Evolutionary conservation across 805 yeast species (phyloP).

Genomic region (Kodamaea kaohsiungensis): DNA sequence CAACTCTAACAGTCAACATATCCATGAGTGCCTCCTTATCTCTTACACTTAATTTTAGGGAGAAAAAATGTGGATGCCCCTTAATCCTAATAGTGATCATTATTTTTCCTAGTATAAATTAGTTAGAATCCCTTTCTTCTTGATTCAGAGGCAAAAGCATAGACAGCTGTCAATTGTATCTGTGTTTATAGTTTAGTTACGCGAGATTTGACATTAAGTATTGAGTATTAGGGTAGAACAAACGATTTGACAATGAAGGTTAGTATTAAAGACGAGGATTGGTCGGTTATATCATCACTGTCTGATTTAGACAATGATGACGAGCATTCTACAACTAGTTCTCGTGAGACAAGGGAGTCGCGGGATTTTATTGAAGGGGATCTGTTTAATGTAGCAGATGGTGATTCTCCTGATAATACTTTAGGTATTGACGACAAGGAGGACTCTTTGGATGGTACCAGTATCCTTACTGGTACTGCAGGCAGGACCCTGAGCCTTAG

Average conservation of each 20-base stretch:
- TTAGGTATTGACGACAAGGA: not conserved
- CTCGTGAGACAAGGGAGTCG: not conserved
- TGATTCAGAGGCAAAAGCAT: not conserved
- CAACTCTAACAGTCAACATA: too few species aligned
- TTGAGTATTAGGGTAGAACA: not conserved
- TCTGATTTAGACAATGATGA: constrained; percentile 33
- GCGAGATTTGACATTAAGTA: not conserved
- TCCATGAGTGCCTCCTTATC: not conserved
- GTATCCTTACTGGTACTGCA: not conserved
- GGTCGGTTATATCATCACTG: constrained; percentile 46
- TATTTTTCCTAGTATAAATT: constrained; percentile 1
- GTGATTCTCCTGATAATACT: not conserved
- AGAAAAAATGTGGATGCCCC: constrained; percentile 2
- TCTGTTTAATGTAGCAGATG: not conserved
- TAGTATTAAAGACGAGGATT: constrained; percentile 37
- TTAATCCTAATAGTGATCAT: constrained; percentile 3
- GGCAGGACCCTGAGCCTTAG: not conserved
- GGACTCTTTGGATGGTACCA: not conserved
- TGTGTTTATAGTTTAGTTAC: not conserved
- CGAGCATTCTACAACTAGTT: constrained; percentile 9
- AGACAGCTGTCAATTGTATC: not conserved
- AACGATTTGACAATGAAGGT: not conserved
- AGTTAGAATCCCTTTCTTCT: not conserved
- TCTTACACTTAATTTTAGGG: not conserved
- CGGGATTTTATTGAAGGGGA: not conserved